Evolutionary conservation across 2,329 filamentous ascomycete species (phyloP), one percentile per base, ranked within the genome.

Genomic region (Proliferodiscus dingleyae): DNA sequence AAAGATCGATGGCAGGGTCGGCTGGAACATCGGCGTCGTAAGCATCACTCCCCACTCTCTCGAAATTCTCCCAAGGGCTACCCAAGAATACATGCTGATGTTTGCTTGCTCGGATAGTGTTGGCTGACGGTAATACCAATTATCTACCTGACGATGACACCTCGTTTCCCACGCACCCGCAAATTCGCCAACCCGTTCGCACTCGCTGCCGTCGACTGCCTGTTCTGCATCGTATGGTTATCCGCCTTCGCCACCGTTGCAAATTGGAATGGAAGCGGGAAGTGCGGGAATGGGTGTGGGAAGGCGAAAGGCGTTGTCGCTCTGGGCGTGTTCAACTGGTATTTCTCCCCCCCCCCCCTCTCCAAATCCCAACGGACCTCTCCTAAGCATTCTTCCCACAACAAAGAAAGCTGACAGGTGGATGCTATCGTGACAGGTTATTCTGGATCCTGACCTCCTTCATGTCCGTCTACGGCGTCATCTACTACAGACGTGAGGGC

Each of bases 221-320:
- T 80, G 46, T 82, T 74, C 60, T 67, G 69, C 58, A 63, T 85
- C 53, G 66, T 85, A 51, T 85, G 81, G 81, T 69, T 86, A 34
- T 81, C 81, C 2, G 81, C 76, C 15, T 85, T 85, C 60, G 75
- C 81, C 23, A 74, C 78, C 15, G 78, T 85, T 59, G 81, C 82
- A 2, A 71, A 77, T 7, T 85, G 78, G 66, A 84, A 85, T 66
- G 70, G 71, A 3, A 68, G 70, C 18, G 71, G 70, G 48, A 66
- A 70, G 22, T 84, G 80, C 57, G 75, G 75, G 2, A 64, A 68
- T 24, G 77, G 67, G 29, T 85, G 82, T 61, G 63, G 66, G n/a
- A 62, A 78, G 38, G 83, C 80, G 69, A 83, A 81, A 61, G 78
- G 70, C 45, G 71, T 83, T 50, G 80, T 85, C 19, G 81, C 70